Evolutionary conservation across 129 eudicot species (phyloP), one percentile per base, ranked within the genome.

Genomic region (Lactuca saligna): DNA sequence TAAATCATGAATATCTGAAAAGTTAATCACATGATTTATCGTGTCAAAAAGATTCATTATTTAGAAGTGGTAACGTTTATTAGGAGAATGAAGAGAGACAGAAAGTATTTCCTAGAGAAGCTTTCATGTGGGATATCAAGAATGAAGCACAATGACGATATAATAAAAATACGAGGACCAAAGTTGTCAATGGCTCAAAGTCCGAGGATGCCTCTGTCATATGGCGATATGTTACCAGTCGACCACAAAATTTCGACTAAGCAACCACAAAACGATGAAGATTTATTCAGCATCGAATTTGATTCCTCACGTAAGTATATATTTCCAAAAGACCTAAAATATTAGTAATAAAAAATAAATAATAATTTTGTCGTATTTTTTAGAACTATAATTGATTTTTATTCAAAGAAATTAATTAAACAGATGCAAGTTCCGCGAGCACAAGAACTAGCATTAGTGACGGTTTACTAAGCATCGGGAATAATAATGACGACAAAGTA

Each of bases 91-190:
- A 82, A 82, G 73, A 82, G 65, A 42, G 81, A 79, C 66, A 68
- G 54, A 16, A 61, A 13, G 31, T 72, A 60, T 61, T 79, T 71
- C 61, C 15, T 82, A 16, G 76, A 79, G 20, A 79, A 37, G 65
- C 83, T 82, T 17, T 82, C 87, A 13, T 82, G 87, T 71, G 87
- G 87, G 54, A 75, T 82, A 82, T 82, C 87, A 17, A 82, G 73
- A 58, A 75, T 79, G 76, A 82, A 82, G 55, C 73, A 32, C 49
- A 74, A 82, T 4, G 82, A 79, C 73, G 50, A 62, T 12, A 44
- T 79, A 71, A 37, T 61, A 56, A 68, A 82, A 66, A 17, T 82
- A 71, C 57, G 87, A 75, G 83, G 81, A 4, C 79, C 81, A 16
- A 79, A 76, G 64, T 15, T 20, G 67, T 13, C 13, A 29, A 68